phyloP scores from a whole-genome alignment of 768 basidiomycete genomes.

The Boletellus emodensis region DNA sequence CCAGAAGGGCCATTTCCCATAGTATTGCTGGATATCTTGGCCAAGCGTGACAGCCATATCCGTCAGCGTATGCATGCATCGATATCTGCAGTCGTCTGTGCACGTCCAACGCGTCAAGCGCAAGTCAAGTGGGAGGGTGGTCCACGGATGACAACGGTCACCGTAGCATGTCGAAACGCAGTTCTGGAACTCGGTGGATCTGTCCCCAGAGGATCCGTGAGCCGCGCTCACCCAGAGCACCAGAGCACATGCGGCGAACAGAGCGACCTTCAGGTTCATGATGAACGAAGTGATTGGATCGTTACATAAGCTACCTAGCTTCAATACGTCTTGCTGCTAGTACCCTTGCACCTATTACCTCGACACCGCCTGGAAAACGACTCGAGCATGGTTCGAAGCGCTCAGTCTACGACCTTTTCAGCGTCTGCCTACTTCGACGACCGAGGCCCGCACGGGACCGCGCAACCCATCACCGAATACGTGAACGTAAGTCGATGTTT shows the following conservation, averaged over 20 bases:
- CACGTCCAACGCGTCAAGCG: constrained; percentile 84
- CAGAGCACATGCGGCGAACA: constrained; percentile 14
- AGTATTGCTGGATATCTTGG: constrained; percentile 64
- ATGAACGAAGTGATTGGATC: constrained; percentile 4
- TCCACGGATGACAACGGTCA: constrained; percentile 29
- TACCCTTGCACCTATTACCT: too few relatives aligned
- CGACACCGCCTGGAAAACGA: not conserved
- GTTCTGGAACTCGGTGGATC: constrained; percentile 31
- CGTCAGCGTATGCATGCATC: constrained; percentile 80
- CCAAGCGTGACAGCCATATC: constrained; percentile 45
- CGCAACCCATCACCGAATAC: constrained; percentile 75
- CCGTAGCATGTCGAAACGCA: constrained; percentile 36
- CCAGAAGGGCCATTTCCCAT: constrained; percentile 98
- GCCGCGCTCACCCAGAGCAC: constrained; percentile 6
- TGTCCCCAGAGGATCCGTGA: constrained; percentile 32
- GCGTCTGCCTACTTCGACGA: constrained; percentile 73
- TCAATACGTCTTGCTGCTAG: too few relatives aligned
- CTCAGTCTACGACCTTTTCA: constrained; percentile 59
- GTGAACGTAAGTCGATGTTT: constrained; percentile 54
- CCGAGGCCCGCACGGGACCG: constrained; percentile 63
- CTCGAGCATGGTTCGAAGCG: constrained; percentile 34
- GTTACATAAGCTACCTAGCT: constrained; percentile 17
- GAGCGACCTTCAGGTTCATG: constrained; percentile 11
- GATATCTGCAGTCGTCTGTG: constrained; percentile 82
- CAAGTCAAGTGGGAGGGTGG: constrained; percentile 50